Conservation (phyloP, 345 rosid species). For the Gossypium sturtianum region DNA sequence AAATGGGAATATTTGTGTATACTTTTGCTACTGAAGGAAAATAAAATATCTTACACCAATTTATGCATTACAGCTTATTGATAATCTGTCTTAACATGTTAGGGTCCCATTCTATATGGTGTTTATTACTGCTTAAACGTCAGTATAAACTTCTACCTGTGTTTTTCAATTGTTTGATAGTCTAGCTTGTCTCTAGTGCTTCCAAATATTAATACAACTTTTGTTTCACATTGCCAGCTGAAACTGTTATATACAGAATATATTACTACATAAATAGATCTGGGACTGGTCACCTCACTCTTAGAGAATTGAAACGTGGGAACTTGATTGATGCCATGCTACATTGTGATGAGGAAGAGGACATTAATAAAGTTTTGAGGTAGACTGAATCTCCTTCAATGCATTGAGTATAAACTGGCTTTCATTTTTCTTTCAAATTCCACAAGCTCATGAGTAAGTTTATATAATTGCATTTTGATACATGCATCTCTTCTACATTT, state of each 20-base stretch:
- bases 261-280: conserved; percentile 88
- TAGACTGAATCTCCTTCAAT: conserved; percentile 19
- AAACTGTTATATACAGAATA: conserved; percentile 96
- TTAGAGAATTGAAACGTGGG: conserved; percentile 93
- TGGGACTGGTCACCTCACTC: conserved; percentile 80
- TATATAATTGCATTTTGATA: conserved; percentile 3
- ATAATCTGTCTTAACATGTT: not conserved
- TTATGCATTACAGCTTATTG: conserved; percentile 1
- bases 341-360: conserved; percentile 97
- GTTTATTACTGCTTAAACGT: not conserved
- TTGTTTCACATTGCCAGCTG: conserved; percentile 54
- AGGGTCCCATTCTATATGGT: conserved; percentile 5
- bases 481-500: not conserved
- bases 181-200: not conserved
- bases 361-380: conserved; percentile 96
- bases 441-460: not conserved
- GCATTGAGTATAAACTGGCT: conserved; percentile 3
- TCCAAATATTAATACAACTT: not conserved
- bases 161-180: not conserved
- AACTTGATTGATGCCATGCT: conserved; percentile 83
- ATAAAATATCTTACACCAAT: not conserved
- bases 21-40: not conserved
- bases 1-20: not conserved
- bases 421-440: not conserved
- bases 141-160: not conserved